Evolutionary conservation across 2,329 filamentous ascomycete species (phyloP), one percentile per base, ranked within the genome.

Genomic region (Penicillium hordei): DNA sequence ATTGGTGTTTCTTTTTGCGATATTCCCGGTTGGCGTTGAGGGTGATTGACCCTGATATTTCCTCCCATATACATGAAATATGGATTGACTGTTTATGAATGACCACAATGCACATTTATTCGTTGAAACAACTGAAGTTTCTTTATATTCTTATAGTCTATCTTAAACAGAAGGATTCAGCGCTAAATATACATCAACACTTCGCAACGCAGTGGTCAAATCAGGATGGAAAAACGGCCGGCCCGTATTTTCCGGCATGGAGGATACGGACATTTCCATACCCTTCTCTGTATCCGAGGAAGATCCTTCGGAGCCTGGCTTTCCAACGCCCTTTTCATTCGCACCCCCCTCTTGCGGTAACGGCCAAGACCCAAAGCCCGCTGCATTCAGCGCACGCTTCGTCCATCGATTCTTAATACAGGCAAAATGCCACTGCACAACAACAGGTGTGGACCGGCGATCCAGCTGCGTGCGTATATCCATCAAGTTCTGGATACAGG

Each of bases 391-490:
- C 4, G 91, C 91, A 31, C 91, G 88, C 78, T 94, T 96, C 19
- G 91, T 93, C 93, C 93, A 96, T 52, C 89, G 83, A 77, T 93
- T 96, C 76, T 87, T 90, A 76, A 97, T 89, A 74, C 86, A 88
- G n/a, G 91, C 89, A 62, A 96, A 87, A 74, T 96, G 93, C 92
- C 92, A 96, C 71, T 96, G 90, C 2, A 97, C 91, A 2, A 81
- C 80, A 13, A 91, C 85, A 0, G 93, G 93, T 0, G 87, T 73
- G 0, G 90, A 83, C 70, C 95, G 93, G 17, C 85, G 83, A 73
- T 96, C 91, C n/a, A 97, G 85, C 71, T 96, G 91, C 72, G 95
- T 94, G 65, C 92, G 89, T 0, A 96, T 88, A 68, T 97, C 93
- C 67, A 96, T 93, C 21, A 97, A 81, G 65, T 89, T 86, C 75